These are phyloP conservation scores for Nicotiana rustica DNA, from an alignment of 305 asterid species.

Conservation along the genomic window DNA sequence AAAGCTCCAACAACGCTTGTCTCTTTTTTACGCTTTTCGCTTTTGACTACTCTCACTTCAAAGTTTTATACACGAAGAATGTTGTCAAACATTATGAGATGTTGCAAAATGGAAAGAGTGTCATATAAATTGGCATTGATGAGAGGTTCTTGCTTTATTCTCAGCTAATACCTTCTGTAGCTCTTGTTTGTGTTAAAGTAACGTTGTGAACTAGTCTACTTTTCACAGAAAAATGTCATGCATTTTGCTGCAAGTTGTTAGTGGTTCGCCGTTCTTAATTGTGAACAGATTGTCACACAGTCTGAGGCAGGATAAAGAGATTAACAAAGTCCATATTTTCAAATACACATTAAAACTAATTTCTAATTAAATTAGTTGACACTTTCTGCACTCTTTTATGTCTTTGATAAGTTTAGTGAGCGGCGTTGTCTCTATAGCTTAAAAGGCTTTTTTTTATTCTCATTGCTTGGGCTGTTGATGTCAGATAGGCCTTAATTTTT, in stretches of 20 bases:
- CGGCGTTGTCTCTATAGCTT: not conserved
- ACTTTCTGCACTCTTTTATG: not conserved
- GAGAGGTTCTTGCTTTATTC: not conserved
- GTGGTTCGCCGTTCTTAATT: not conserved
- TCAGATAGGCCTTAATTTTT: not conserved
- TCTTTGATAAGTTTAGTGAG: slow-evolving; percentile 4
- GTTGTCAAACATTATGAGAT: not conserved
- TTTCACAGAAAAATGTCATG: not conserved
- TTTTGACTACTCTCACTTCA: not conserved
- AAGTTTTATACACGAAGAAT: not conserved
- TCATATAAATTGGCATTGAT: not conserved
- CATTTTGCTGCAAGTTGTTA: slow-evolving; percentile 4
- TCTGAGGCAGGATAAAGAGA: slow-evolving; percentile 12
- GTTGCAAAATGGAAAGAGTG: not conserved
- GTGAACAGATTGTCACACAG: not conserved
- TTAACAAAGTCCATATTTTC: not conserved
- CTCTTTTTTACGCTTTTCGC: no score
- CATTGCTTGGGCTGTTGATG: slow-evolving; percentile 24
- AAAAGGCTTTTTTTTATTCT: not conserved
- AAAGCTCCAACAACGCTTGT: no score
- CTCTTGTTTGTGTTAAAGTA: not conserved
- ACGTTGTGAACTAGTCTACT: not conserved
- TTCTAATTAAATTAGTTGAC: not conserved
- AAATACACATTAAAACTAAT: not conserved
- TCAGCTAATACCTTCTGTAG: not conserved